Conservation (phyloP, 2,329 filamentous ascomycete species). For the Penicillium glabrum region DNA sequence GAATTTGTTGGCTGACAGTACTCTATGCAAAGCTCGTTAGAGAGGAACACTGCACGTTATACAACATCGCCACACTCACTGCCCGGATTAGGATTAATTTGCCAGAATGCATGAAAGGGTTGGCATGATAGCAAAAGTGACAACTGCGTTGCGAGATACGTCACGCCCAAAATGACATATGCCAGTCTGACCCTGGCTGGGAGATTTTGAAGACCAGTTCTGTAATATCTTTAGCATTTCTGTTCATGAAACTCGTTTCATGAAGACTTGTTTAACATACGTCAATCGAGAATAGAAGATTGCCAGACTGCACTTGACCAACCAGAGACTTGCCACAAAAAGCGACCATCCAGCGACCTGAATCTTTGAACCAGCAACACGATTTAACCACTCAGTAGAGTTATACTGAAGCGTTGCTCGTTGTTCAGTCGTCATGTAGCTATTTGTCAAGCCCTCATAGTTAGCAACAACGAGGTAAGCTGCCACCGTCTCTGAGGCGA, state of each 20-base stretch:
- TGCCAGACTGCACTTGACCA: constrained; percentile 54
- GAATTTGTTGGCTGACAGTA: constrained; percentile 50
- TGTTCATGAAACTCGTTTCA: background rate
- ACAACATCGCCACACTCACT: constrained; percentile 38
- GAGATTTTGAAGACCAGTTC: constrained; percentile 40
- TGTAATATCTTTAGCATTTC: constrained; percentile 15
- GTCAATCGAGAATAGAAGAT: constrained; percentile 57
- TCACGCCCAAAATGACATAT: constrained; percentile 49
- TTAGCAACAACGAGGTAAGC: constrained; percentile 49
- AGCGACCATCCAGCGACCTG: constrained; percentile 55
- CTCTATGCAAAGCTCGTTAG: constrained; percentile 29
- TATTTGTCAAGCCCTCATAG: constrained; percentile 55
- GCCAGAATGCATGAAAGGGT: constrained; percentile 57
- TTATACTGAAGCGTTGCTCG: constrained; percentile 46
- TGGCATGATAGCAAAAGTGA: constrained; percentile 54
- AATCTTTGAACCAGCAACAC: constrained; percentile 53
- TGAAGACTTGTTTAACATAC: constrained; percentile 17
- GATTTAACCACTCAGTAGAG: constrained; percentile 47
- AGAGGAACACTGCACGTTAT: no score
- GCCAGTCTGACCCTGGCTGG: constrained; percentile 49
- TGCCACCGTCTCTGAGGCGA: constrained; percentile 49
- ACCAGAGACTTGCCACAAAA: constrained; percentile 54
- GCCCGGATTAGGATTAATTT: constrained; percentile 59
- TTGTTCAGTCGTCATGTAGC: constrained; percentile 53
- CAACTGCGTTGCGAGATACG: constrained; percentile 50